Percentiles rank a stretch among this genome's conserved stretches.
Conservation (phyloP, 345 rosid species). For the Aegle marmelos region DNA sequence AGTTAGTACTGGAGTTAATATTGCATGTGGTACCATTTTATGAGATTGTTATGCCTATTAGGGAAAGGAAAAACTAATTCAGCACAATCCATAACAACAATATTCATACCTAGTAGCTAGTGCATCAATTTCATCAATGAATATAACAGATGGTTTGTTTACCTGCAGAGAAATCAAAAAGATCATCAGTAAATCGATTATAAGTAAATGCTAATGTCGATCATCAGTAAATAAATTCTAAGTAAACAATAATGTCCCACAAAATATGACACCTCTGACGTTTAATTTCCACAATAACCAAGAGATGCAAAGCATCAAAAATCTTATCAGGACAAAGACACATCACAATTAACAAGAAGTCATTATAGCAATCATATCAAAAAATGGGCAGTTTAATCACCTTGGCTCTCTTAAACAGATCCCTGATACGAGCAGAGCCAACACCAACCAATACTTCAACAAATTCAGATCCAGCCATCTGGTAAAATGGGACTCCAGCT, state of each 20-base stretch:
- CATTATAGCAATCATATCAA: not conserved
- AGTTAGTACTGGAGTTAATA: too few species aligned
- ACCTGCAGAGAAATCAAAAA: slow-evolving; percentile 57
- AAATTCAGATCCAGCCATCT: slow-evolving; percentile 98
- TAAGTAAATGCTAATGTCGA: slow-evolving; percentile 5
- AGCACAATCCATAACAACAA: slow-evolving; percentile 1
- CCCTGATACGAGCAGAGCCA: slow-evolving; percentile 97
- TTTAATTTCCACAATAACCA: slow-evolving; percentile 6
- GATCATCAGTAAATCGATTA: slow-evolving; percentile 10
- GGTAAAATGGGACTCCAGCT: slow-evolving; percentile 97
- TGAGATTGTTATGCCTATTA: too few species aligned
- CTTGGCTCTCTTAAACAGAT: slow-evolving; percentile 95
- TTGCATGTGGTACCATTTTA: too few species aligned
- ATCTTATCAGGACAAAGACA: not conserved
- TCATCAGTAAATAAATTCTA: slow-evolving; percentile 12
- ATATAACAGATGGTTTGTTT: slow-evolving; percentile 91
- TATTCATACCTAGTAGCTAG: slow-evolving; percentile 75
- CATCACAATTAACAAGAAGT: not conserved
- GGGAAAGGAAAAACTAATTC: not conserved
- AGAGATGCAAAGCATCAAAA: not conserved
- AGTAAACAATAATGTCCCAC: slow-evolving; percentile 1
- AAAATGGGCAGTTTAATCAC: slow-evolving; percentile 32
- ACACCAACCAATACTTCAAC: slow-evolving; percentile 97
- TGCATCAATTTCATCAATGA: slow-evolving; percentile 95
- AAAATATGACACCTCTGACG: not conserved